Evolutionary conservation across 768 basidiomycete genomes (phyloP).

Genomic region (Chiua virens): DNA sequence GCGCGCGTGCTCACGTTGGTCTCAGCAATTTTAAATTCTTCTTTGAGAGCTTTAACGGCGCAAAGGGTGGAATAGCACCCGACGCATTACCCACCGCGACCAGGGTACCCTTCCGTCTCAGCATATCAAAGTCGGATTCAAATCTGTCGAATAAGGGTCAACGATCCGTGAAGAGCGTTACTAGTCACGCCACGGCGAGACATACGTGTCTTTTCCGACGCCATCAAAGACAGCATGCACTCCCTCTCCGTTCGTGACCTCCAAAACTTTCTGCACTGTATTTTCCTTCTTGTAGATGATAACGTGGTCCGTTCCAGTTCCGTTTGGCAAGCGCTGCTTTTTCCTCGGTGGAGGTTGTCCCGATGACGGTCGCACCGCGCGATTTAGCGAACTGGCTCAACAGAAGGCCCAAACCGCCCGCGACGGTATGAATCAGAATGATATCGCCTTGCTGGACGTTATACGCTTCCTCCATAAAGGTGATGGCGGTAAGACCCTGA

Average conservation of each 20-base stretch:
- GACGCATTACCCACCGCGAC: conserved; percentile 93
- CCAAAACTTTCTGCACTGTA: conserved; percentile 68
- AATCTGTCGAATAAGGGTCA: conserved; percentile 44
- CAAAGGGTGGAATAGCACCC: conserved; percentile 75
- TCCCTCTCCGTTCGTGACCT: conserved; percentile 76
- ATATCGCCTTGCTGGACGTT: conserved; percentile 75
- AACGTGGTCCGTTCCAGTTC: conserved; percentile 84
- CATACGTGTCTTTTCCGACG: conserved; percentile 94
- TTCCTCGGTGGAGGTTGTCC: conserved; percentile 81
- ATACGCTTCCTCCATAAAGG: conserved; percentile 84
- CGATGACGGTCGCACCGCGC: conserved; percentile 87
- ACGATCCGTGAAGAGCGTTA: not conserved
- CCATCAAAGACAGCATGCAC: conserved; percentile 92
- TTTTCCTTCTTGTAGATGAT: conserved; percentile 78
- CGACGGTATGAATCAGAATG: conserved; percentile 87
- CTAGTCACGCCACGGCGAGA: conserved; percentile 4
- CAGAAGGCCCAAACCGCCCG: conserved; percentile 81
- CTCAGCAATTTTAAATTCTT: conserved; percentile 83
- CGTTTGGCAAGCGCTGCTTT: conserved; percentile 80
- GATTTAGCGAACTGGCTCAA: conserved; percentile 67
- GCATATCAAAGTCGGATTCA: conserved; percentile 76
- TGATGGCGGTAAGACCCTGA: conserved; percentile 77
- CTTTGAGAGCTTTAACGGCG: conserved; percentile 66
- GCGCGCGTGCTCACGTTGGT: conserved; percentile 54
- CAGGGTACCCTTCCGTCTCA: conserved; percentile 85